Evolutionary conservation across 805 yeast genomes (phyloP).

Genomic region (Wickerhamia fluorescens): DNA sequence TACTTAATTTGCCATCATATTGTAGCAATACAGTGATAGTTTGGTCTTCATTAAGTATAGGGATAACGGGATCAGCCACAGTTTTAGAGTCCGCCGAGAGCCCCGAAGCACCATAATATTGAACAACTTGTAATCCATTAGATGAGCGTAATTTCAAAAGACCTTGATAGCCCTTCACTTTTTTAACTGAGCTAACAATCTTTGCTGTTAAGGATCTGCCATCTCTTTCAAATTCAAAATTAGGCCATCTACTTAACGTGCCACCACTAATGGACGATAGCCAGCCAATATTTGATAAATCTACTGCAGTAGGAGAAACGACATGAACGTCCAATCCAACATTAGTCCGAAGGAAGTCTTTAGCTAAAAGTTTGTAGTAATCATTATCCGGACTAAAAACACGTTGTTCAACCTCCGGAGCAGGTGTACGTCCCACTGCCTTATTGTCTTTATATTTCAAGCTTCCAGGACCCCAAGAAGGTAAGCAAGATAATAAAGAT

Average conservation of each 20-base stretch:
- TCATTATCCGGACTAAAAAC: conserved; percentile 53
- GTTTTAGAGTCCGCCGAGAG: conserved; percentile 17
- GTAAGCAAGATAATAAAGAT: conserved; percentile 58
- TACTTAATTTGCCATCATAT: conserved; percentile 68
- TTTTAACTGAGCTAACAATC: conserved; percentile 43
- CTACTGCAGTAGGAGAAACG: conserved; percentile 58
- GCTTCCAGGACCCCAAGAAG: conserved; percentile 77
- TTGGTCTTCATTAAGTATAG: conserved; percentile 55
- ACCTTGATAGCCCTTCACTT: conserved; percentile 67
- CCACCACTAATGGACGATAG: conserved; percentile 73
- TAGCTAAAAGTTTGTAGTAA: conserved; percentile 55
- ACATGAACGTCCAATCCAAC: conserved; percentile 76
- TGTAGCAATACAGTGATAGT: conserved; percentile 63
- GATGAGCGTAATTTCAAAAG: conserved; percentile 82
- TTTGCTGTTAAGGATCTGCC: conserved; percentile 59
- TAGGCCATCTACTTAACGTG: conserved; percentile 51
- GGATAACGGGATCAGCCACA: conserved; percentile 57
- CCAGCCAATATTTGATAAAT: conserved; percentile 66
- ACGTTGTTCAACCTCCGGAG: conserved; percentile 40
- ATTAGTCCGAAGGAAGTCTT: conserved; percentile 46
- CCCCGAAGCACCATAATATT: conserved; percentile 54
- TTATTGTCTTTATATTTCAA: conserved; percentile 39
- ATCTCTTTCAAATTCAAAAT: conserved; percentile 63
- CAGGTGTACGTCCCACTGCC: conserved; percentile 33
- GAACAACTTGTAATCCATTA: conserved; percentile 72